A percentile compares a stretch with the other conserved stretches of the same genome.
Conservation (phyloP, 2,329 filamentous ascomycete genomes). For the Ophiocordyceps sinensis region DNA sequence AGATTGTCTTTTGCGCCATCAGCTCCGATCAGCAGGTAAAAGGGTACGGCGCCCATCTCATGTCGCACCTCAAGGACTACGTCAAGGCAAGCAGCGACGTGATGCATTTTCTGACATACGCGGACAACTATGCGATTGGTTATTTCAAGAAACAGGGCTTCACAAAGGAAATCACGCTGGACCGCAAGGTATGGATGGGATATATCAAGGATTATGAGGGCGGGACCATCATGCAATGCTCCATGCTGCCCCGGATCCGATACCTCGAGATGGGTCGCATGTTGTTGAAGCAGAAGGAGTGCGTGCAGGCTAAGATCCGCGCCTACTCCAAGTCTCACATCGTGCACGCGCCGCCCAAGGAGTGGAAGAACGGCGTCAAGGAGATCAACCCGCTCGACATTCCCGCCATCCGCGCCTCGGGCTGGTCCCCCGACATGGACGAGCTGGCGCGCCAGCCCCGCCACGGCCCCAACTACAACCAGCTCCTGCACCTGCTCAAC, state of each 20-base stretch:
- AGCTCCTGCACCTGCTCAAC: conserved; percentile 82
- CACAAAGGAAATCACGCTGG: conserved; percentile 93
- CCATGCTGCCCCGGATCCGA: conserved; percentile 86
- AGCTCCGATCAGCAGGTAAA: conserved; percentile 97
- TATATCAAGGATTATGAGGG: conserved; percentile 99
- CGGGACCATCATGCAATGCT: conserved; percentile 98
- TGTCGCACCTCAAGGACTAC: conserved; percentile 96
- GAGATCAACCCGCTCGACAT: conserved; percentile 78
- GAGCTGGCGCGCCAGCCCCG: conserved; percentile 87
- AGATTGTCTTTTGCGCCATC: conserved; percentile 98
- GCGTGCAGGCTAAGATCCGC: conserved; percentile 85
- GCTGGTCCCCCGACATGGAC: conserved; percentile 97
- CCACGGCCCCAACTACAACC: conserved; percentile 91
- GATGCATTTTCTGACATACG: conserved; percentile 98
- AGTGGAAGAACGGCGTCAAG: conserved; percentile 64
- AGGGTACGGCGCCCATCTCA: conserved; percentile 92
- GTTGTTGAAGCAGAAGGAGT: conserved; percentile 94
- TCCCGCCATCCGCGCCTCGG: conserved; percentile 75
- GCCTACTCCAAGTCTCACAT: conserved; percentile 81
- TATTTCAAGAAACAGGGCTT: conserved; percentile 99
- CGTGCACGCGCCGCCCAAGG: conserved; percentile 68
- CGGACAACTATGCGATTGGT: conserved; percentile 96
- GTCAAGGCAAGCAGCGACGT: conserved; percentile 93
- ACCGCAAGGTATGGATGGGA: conserved; percentile 90
- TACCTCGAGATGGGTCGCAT: conserved; percentile 89